A percentile compares a stretch with the other conserved stretches of the same genome.
phyloP scores from a whole-genome alignment of 1,139 yeast species.

The Hansenula lynferdii region DNA sequence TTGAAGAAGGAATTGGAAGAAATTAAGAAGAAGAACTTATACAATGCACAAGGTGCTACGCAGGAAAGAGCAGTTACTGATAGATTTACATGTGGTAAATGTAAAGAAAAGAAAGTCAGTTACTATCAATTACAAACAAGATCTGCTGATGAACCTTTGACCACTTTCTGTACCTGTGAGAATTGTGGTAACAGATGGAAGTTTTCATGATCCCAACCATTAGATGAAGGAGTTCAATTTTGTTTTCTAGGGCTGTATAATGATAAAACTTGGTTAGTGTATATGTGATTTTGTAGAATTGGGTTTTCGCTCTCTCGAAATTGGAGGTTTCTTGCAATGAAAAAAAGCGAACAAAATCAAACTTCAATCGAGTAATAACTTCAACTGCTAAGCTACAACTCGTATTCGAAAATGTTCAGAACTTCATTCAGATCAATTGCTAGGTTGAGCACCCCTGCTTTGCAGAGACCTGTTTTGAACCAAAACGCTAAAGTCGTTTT shows the following conservation, averaged over 20 bases:
- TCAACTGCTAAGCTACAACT: no score
- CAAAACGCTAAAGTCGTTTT: no score
- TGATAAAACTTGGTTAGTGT: no score
- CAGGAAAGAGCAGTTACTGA: conserved; percentile 96
- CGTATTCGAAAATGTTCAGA: conserved; percentile 3
- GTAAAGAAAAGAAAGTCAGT: conserved; percentile 94
- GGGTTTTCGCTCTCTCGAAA: no score
- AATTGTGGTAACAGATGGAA: conserved; percentile 98
- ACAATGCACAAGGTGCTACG: conserved; percentile 98
- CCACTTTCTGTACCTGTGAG: conserved; percentile 97
- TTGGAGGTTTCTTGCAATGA: background rate
- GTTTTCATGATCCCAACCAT: conserved; percentile 66
- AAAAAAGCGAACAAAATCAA: no score
- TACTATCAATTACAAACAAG: conserved; percentile 97
- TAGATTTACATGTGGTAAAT: conserved; percentile 94
- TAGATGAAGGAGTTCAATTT: no score
- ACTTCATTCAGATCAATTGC: background rate
- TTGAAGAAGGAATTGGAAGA: conserved; percentile 82
- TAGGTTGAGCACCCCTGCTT: no score
- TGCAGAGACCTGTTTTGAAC: no score
- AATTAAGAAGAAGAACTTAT: conserved; percentile 81
- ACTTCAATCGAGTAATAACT: background rate
- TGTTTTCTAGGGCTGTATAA: no score
- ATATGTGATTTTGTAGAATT: no score
- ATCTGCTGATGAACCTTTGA: conserved; percentile 97